Base-by-base conservation (phyloP, 768 basidiomycete species). In the Podaxis sp. region DNA sequence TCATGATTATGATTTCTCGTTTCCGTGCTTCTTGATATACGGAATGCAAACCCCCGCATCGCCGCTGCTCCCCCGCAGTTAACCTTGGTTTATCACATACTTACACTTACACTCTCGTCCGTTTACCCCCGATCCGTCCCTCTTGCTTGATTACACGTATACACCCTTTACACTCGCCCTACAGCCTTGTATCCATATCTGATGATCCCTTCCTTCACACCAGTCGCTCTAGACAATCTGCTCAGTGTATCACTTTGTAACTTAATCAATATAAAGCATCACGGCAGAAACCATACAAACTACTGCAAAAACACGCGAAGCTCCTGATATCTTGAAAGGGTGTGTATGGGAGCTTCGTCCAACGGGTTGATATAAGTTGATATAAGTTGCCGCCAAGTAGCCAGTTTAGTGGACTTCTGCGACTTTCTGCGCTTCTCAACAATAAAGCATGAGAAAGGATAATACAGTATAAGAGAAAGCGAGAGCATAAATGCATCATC, bases 1-100 rank as follows among this genome's bases (percentile, higher is more conserved):
- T 75, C 75, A 72, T 80, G 65, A 75, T 66, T 21, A 44, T 44
- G 14, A 44, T 44, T 44, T 44, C n/a, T 18, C 50, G 40, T 61
- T 48, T 48, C 47, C 55, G 21, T 56, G 48, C 32, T 9, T 37
- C 4, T 28, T 35, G 37, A 35, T 32, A 18, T 23, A 10, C 55
- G 11, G 16, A 5, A 48, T n/a, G 5, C 42, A 44, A n/a, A 40
- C 4, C 5, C 16, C 38, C 13, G 13, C 40, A 42, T n/a, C 18
- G 7, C 27, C 23, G 14, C 37, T 35, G 44, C 50, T 55, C 55
- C 18, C 36, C 21, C 6, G 25, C 21, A 18, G 16, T 28, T 27
- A 46, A 28, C 51, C 50, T 38, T 14, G 37, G 16, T 25, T 21
- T 5, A 38, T 23, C 25, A 25, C 50, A 28, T 28, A 10, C 23